A percentile compares a stretch with the other conserved stretches of the same genome.
Evolutionary conservation across 2,329 filamentous ascomycete species (phyloP).

Genomic region (Tolypocladium guangdongense): DNA sequence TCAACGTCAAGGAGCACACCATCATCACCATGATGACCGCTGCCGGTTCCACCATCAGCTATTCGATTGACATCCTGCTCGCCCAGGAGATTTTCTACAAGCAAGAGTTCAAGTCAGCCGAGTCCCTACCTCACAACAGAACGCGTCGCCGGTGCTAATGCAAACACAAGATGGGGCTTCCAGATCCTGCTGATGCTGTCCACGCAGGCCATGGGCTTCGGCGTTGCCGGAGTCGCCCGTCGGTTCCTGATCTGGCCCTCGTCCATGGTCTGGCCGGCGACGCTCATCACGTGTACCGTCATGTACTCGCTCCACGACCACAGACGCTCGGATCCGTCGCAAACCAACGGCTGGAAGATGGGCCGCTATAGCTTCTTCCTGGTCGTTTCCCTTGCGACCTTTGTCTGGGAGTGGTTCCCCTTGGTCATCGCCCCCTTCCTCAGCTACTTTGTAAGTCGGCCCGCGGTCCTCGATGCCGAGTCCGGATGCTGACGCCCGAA

Average conservation of each 20-base stretch:
- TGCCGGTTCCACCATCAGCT: conserved; percentile 20
- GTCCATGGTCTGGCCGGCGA: conserved; percentile 54
- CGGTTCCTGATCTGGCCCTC: conserved; percentile 50
- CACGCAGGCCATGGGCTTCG: conserved; percentile 53
- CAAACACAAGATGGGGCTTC: conserved; percentile 29
- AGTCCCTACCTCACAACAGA: too few relatives aligned
- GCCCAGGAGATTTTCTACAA: conserved; percentile 36
- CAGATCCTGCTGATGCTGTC: conserved; percentile 49
- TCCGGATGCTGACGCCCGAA: neutral
- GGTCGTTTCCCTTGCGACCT: conserved; percentile 36
- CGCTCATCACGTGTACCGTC: conserved; percentile 49
- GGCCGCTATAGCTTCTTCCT: conserved; percentile 47
- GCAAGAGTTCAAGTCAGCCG: conserved; percentile 30
- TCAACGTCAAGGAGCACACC: conserved; percentile 37
- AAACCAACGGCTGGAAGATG: conserved; percentile 46
- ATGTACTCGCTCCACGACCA: conserved; percentile 56
- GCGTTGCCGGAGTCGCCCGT: conserved; percentile 46
- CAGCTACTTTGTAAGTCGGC: conserved; percentile 37
- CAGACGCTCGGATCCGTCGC: conserved; percentile 35
- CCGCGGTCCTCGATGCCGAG: conserved; percentile 38
- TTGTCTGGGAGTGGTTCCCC: conserved; percentile 48
- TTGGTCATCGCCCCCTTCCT: conserved; percentile 48
- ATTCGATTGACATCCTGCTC: conserved; percentile 29
- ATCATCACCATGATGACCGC: conserved; percentile 35
- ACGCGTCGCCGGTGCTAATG: neutral